Evolutionary conservation across 106 monocot species (phyloP), one percentile per base, ranked within the genome.

Genomic region (Platanthera guangdongensis): DNA sequence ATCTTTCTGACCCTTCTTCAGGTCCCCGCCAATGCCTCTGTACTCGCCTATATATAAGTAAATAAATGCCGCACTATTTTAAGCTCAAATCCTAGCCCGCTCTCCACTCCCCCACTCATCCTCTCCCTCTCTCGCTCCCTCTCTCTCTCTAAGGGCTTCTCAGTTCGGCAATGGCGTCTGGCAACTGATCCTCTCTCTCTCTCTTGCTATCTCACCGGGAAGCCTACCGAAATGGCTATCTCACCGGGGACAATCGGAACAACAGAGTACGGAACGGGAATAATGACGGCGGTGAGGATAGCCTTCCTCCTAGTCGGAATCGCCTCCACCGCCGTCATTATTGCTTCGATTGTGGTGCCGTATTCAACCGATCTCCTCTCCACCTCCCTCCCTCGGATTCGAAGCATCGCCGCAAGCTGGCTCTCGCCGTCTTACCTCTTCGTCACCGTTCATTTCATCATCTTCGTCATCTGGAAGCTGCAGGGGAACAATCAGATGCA

Each of bases 401-500:
- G 81, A 65, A 32, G 68, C 9, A 49, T 52, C 73, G 32, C 57
- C 57, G 30, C 75, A 0, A 28, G 78, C 49, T 81, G 77, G 77
- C 48, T 81, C 75, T 59, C 53, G n/a, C 87, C 83, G 39, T 72
- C 81, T 4, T 87, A 84, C 79, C 87, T 84, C 68, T 79, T 87
- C 87, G 53, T 84, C 77, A 79, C 77, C 74, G 79, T 87, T 47
- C 83, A 94, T 74, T 77, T 89, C 85, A 94, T 94, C 70, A 89
- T 94, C 85, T 46, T 89, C 85, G 72, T 76, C 60, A 89, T 94
- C 76, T 85, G 89, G 89, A 84, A 77, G 78, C 87, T 91, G 68
- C 85, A 86, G 74, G 78, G 80, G 21, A 64, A 75, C 48, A 81
- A 71, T 14, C 76, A 0, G 7, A 6, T 14, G 53, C 12, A 59